Conservation (phyloP, 140 eudicot species). For the Cichorium intybus region DNA sequence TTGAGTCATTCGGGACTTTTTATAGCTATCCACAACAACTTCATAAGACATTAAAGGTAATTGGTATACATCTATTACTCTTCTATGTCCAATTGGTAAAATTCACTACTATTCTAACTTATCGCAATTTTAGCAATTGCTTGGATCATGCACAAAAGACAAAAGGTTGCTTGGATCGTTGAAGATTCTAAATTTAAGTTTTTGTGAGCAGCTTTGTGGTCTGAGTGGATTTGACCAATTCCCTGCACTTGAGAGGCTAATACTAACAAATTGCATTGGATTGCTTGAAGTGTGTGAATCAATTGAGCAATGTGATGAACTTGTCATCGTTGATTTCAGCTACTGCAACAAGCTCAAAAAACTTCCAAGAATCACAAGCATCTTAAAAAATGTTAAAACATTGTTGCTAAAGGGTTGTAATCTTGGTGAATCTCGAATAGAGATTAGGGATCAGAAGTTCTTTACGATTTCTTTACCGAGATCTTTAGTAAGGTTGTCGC, state of each 20-base stretch:
- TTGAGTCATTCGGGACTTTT: constrained; percentile 13
- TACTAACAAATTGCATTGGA: neutral
- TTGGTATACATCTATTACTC: neutral
- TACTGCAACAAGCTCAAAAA: constrained; percentile 14
- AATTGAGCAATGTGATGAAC: neutral
- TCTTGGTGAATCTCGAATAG: neutral
- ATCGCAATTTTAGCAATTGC: neutral
- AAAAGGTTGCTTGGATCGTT: neutral
- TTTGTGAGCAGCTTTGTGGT: constrained; percentile 1
- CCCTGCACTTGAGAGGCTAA: constrained; percentile 24
- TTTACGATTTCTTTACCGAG: neutral
- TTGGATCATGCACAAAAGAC: neutral
- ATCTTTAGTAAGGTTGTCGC: neutral
- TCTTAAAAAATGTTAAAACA: neutral
- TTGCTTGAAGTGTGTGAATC: constrained; percentile 3
- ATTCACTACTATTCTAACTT: neutral
- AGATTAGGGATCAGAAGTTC: neutral
- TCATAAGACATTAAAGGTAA: constrained; percentile 2
- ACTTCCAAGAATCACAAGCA: neutral
- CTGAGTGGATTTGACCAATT: neutral
- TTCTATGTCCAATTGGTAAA: neutral
- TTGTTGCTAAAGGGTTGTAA: neutral
- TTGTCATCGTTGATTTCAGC: neutral
- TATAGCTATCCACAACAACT: constrained; percentile 3
- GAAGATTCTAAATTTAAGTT: constrained; percentile 13